Evolutionary conservation across 1,284 basidiomycete species (phyloP).

Genomic region (Puccinia polysora): DNA sequence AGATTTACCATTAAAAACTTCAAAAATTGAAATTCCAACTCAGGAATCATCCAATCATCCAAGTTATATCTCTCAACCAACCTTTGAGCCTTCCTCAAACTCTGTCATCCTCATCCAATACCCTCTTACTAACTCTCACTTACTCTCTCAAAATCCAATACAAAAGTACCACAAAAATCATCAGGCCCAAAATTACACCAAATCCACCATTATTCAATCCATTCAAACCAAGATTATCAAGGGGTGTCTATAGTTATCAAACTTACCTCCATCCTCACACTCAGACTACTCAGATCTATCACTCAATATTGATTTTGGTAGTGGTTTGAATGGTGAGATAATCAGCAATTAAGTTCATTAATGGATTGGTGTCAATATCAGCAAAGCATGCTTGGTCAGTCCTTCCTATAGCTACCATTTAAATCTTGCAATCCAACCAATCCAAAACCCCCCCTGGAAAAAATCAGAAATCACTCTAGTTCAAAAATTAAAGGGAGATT

Average conservation of each 20-base stretch:
- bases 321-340: slow-evolving; percentile 96
- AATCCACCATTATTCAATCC: slow-evolving; percentile 89
- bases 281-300: slow-evolving; percentile 60
- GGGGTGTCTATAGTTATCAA: slow-evolving; percentile 84
- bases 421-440: neutral
- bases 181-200: slow-evolving; percentile 94
- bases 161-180: slow-evolving; percentile 87
- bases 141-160: neutral
- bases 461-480: slow-evolving; percentile 89
- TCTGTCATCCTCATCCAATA: neutral
- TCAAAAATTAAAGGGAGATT: slow-evolving; percentile 84
- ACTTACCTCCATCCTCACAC: slow-evolving; percentile 59
- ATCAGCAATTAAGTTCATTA: slow-evolving; percentile 87
- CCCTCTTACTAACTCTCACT: neutral
- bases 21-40: too few species aligned
- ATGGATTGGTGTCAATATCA: slow-evolving; percentile 93
- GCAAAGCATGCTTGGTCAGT: slow-evolving; percentile 88
- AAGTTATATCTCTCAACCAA: too few species aligned
- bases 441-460: neutral
- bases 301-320: slow-evolving; percentile 95
- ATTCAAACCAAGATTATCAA: slow-evolving; percentile 99
- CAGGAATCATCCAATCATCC: too few species aligned
- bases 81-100: too few species aligned
- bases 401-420: neutral
- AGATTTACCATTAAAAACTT: too few species aligned